phyloP scores from a whole-genome alignment of 2,329 filamentous ascomycete species.

The Talaromyces sp. region DNA sequence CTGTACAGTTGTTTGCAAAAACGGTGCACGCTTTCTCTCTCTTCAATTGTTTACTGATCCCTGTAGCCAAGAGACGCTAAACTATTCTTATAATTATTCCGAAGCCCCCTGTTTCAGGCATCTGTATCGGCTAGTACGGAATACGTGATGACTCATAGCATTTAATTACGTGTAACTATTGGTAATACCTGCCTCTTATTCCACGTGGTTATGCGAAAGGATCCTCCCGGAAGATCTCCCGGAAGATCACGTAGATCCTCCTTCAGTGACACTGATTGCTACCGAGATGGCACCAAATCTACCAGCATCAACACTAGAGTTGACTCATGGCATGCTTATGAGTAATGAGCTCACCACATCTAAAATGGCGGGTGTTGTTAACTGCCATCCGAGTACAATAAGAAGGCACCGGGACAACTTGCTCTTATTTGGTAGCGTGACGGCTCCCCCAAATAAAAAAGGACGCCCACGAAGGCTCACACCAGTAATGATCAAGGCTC shows the following conservation, averaged over 20 bases:
- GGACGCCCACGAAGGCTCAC: conserved; percentile 25
- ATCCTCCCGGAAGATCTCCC: too few species aligned
- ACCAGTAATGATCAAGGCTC: conserved; percentile 28
- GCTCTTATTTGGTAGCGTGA: conserved; percentile 18
- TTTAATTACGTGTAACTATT: too few species aligned
- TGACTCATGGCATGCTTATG: conserved; percentile 18
- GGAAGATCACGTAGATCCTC: too few species aligned
- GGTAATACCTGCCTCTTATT: too few species aligned
- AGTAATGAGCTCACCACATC: conserved; percentile 13
- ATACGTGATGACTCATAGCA: too few species aligned
- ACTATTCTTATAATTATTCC: conserved; percentile 8
- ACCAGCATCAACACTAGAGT: neutral
- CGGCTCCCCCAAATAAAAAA: conserved; percentile 17
- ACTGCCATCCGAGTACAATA: conserved; percentile 15
- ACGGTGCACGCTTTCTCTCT: conserved; percentile 6
- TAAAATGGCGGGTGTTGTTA: conserved; percentile 17
- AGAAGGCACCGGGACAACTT: conserved; percentile 17
- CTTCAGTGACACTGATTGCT: neutral
- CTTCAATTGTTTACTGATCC: conserved; percentile 9
- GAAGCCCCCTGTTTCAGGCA: too few species aligned
- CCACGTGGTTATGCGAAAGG: too few species aligned
- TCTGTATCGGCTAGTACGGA: too few species aligned
- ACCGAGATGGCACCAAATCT: conserved; percentile 3
- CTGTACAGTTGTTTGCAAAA: conserved; percentile 9
- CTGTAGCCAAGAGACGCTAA: conserved; percentile 4